Evolutionary conservation across 2,329 filamentous ascomycete genomes (phyloP).

Genomic region (Monilinia fructicola): DNA sequence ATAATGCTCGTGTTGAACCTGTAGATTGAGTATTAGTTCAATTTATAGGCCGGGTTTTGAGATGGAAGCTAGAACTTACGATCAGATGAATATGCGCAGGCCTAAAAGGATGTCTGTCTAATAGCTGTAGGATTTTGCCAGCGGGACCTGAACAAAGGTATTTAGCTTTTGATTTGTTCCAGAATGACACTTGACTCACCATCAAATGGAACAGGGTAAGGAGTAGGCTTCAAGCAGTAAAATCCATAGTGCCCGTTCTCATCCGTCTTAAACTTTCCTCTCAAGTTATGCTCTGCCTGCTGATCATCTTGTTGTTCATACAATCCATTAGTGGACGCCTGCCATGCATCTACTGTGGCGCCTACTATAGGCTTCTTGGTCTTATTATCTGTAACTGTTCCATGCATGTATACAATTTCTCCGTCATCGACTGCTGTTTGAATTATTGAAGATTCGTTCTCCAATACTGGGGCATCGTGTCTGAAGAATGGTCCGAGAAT

Average conservation of each 20-base stretch:
- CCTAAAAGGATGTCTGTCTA: slow-evolving; percentile 61
- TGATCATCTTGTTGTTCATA: slow-evolving; percentile 63
- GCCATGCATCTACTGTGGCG: slow-evolving; percentile 62
- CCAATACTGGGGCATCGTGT: slow-evolving; percentile 53
- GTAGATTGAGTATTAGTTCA: background rate
- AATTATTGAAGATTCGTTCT: slow-evolving; percentile 57
- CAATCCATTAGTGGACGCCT: slow-evolving; percentile 58
- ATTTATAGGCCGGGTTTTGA: background rate
- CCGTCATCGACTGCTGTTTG: slow-evolving; percentile 52
- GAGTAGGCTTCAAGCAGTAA: slow-evolving; percentile 51
- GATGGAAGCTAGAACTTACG: slow-evolving; percentile 42
- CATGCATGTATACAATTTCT: slow-evolving; percentile 55
- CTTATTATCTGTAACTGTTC: slow-evolving; percentile 52
- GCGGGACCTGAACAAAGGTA: slow-evolving; percentile 47
- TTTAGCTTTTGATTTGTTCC: slow-evolving; percentile 22
- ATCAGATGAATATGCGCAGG: slow-evolving; percentile 65
- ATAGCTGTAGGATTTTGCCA: slow-evolving; percentile 55
- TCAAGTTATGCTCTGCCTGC: slow-evolving; percentile 60
- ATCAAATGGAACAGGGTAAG: slow-evolving; percentile 40
- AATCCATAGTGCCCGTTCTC: slow-evolving; percentile 55
- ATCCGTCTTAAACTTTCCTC: slow-evolving; percentile 62
- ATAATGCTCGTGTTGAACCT: slow-evolving; percentile 46
- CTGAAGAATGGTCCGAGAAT: slow-evolving; percentile 67
- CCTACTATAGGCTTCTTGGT: slow-evolving; percentile 57
- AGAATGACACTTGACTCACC: slow-evolving; percentile 28